Base-by-base conservation (phyloP, 1,284 basidiomycete genomes). In the Ustilago nuda region DNA sequence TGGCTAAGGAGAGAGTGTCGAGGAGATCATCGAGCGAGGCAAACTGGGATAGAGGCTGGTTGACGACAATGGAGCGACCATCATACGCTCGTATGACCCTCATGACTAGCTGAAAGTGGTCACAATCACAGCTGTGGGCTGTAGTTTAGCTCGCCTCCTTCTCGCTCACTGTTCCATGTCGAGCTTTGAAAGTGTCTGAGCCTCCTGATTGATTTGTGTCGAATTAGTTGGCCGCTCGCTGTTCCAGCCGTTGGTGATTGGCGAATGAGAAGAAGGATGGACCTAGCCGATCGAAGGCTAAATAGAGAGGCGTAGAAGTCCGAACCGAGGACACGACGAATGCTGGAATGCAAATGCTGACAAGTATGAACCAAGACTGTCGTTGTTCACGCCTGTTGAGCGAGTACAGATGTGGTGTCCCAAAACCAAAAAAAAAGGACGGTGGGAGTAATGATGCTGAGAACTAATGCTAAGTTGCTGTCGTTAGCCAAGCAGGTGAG, bases 1-100 rank as follows among this genome's bases (percentile, higher is more conserved):
- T 85, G 5, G 82, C 82, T 7, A 85, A 72, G 3, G 84, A 84
- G 33, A 85, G 62, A 41, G 78, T 78, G 51, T 84, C 82, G 32
- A 84, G 71, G 13, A 85, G 74, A 33, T 84, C 81, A 37, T 85
- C 82, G 45, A 82, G 67, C 53, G 75, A 71, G 1, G 71, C 61
- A 32, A 84, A 83, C 45, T 83, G 80, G 15, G 76, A 60, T n/a
- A 83, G 68, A 1, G 67, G 63, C 66, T 82, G 81, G 46, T 80
- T 73, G 61, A 84, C 78, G 41, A 79, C 53, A 61, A 84, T 75
- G 50, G 76, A 63, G 27, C 75, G 65, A 51, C 84, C 84, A 75
- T 82, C 82, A 60, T 83, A 78, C 4, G 84, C 80, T 50, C 82
- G 72, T 33, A 80, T 69, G 54, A 84, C 71, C 53, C 68, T 68